Evolutionary conservation across 1,284 basidiomycete species (phyloP).

Genomic region (Mycena sp.): DNA sequence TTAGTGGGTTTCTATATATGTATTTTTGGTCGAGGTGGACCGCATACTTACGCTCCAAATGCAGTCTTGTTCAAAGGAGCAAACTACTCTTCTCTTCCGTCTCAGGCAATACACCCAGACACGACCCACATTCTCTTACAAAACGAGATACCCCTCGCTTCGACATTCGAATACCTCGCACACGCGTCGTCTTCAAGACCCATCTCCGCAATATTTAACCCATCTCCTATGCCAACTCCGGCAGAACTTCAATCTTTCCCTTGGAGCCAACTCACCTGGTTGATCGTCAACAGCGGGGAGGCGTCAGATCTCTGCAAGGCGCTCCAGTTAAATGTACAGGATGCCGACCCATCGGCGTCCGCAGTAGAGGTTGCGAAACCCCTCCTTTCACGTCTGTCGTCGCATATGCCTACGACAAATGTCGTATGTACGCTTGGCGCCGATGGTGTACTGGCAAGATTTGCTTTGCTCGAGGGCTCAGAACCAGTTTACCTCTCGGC

Average conservation of each 20-base stretch:
- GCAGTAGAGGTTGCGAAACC: conserved; percentile 9
- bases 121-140: conserved; percentile 61
- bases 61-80: conserved; percentile 66
- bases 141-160: conserved; percentile 61
- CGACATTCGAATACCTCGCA: conserved; percentile 51
- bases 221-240: conserved; percentile 59
- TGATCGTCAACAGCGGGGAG: conserved; percentile 64
- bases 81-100: conserved; percentile 48
- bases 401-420: conserved; percentile 47
- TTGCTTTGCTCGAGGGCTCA: conserved; percentile 31
- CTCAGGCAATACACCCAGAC: conserved; percentile 44
- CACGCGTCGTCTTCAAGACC: conserved; percentile 31
- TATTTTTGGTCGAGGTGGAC: neutral
- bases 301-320: conserved; percentile 48
- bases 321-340: neutral
- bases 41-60: neutral
- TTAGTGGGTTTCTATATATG: conserved; percentile 48
- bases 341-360: neutral
- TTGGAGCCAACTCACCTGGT: conserved; percentile 60
- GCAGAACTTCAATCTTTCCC: conserved; percentile 53
- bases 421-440: conserved; percentile 65
- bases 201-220: conserved; percentile 57
- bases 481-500: conserved; percentile 54
- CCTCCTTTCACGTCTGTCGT: conserved; percentile 3
- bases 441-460: conserved; percentile 54